These are phyloP conservation scores for Podila clonocystis DNA, from an alignment of 192 early-diverging fungal genomes.

Conservation along the genomic window DNA sequence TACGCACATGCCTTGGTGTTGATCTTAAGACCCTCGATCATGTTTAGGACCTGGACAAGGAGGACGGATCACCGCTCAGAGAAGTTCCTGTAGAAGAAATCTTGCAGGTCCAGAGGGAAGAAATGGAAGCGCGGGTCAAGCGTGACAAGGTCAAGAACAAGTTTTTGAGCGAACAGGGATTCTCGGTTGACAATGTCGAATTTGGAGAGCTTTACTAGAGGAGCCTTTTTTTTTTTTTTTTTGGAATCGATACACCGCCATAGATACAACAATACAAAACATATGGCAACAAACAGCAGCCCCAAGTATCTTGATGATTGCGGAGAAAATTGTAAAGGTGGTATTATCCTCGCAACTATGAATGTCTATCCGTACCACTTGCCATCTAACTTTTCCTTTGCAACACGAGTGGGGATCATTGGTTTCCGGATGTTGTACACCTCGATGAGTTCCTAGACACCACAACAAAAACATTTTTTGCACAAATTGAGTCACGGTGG, in stretches of 20 bases:
- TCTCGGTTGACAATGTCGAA: constrained; percentile 86
- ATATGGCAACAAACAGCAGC: no score
- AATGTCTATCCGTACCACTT: constrained; percentile 56
- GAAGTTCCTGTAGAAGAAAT: constrained; percentile 86
- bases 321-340: no score
- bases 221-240: not conserved
- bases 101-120: constrained; percentile 76
- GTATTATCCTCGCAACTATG: not conserved
- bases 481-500: not conserved
- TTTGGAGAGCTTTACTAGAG: constrained; percentile 78
- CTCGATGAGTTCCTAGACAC: constrained; percentile 68
- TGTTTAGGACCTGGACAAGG: constrained; percentile 74
- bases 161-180: constrained; percentile 85
- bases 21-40: not conserved
- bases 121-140: constrained; percentile 78
- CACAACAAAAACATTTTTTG: no score
- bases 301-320: no score
- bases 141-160: constrained; percentile 78
- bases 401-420: constrained; percentile 70
- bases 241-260: not conserved
- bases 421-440: constrained; percentile 68
- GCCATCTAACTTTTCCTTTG: constrained; percentile 22
- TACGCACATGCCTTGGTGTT: not conserved
- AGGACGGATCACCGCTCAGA: constrained; percentile 75
- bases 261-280: no score